Conservation (phyloP, 148 eudicot species). For the Bassia scoparia region DNA sequence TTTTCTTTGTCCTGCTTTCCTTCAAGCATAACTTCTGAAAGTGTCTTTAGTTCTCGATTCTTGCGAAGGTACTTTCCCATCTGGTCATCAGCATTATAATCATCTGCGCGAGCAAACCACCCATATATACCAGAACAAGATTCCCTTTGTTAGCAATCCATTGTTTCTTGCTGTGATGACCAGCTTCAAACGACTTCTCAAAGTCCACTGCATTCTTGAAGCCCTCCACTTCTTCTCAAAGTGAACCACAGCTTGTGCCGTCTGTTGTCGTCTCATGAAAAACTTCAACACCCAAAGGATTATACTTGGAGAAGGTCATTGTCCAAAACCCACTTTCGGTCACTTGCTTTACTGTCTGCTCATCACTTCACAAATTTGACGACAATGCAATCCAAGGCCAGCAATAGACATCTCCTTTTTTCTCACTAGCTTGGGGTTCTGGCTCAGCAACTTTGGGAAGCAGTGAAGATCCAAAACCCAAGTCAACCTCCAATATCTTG, state of each 20-base stretch:
- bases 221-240: slow-evolving; percentile 63
- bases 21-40: slow-evolving; percentile 48
- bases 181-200: slow-evolving; percentile 62
- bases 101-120: slow-evolving; percentile 72
- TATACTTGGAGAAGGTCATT: slow-evolving; percentile 40
- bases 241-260: slow-evolving; percentile 44
- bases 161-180: slow-evolving; percentile 54
- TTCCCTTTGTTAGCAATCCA: slow-evolving; percentile 36
- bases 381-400: slow-evolving; percentile 79
- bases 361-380: slow-evolving; percentile 44
- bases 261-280: slow-evolving; percentile 33
- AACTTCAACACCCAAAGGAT: slow-evolving; percentile 47
- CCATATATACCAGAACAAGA: slow-evolving; percentile 48
- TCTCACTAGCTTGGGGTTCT: slow-evolving; percentile 26
- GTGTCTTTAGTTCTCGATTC: slow-evolving; percentile 50
- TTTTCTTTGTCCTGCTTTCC: slow-evolving; percentile 32
- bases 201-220: slow-evolving; percentile 53
- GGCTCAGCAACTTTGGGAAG: slow-evolving; percentile 26
- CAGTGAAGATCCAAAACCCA: slow-evolving; percentile 29
- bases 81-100: slow-evolving; percentile 46
- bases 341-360: slow-evolving; percentile 26
- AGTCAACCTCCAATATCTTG: slow-evolving; percentile 54
- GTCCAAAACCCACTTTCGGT: slow-evolving; percentile 39
- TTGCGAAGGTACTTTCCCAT: slow-evolving; percentile 59
- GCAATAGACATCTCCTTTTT: slow-evolving; percentile 36